Evolutionary conservation across 768 basidiomycete species (phyloP), one percentile per base, ranked within the genome.

Genomic region (Tylopilus plumbeoviolaceoides): DNA sequence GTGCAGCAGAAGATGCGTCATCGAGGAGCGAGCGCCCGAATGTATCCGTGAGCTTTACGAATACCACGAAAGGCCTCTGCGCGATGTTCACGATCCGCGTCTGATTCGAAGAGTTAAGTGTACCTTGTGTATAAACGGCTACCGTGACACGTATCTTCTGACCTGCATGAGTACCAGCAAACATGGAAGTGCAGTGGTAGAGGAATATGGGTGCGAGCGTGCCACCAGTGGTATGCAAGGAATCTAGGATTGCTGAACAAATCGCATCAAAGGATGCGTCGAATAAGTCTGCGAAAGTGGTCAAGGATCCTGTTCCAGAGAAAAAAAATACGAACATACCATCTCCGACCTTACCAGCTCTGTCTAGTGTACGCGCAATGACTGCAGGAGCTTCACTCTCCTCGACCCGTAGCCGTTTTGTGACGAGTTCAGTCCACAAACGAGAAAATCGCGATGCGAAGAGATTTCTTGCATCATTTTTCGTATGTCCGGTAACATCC

Each of bases 1-100:
- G 66, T 63, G 72, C 56, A 6, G 78, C 62, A 42, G 83, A 72
- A 7, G 62, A 55, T 5, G 35, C 57, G 38, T 82, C 74, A 2
- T 67, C 54, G 52, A 85, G 84, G 14, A 88, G 59, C 0, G 71
- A 67, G 7, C 73, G 65, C 2, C 78, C 78, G 54, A 88, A 87
- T 6, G 74, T 70, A 9, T 76, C 71, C 39, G 88, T 59, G 31
- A 85, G 66, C 36, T 69, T 70, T 15, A 77, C 70, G 53, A 69
- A 48, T 35, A 52, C 51, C 8, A 60, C 58, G 5, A 79, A 55
- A n/a, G 74, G 60, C 0, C 40, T 40, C 38, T 48, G 59, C 15
- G 40, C 31, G 4, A 36, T 38, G 28, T 20, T 51, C 10, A 33
- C 15, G 36, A 25, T 27, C 20, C 7, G 9, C 18, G 30, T 41